Percentiles rank a stretch among this genome's conserved stretches.
phyloP scores from a whole-genome alignment of 2,329 filamentous ascomycete genomes.

The Erysiphe pulchra region DNA sequence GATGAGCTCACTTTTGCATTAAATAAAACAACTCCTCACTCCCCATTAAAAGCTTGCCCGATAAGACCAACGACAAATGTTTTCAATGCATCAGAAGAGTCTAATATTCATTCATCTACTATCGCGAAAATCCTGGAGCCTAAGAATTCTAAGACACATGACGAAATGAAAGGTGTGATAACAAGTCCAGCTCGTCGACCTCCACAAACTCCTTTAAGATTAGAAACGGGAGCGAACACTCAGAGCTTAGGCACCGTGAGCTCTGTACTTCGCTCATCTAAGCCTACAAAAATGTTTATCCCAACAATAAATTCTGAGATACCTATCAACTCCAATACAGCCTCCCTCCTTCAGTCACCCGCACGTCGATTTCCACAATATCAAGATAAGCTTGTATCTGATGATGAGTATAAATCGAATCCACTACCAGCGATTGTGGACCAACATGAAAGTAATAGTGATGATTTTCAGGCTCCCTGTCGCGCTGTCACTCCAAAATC shows the following conservation, averaged over 20 bases:
- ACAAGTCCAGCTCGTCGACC: constrained; percentile 30
- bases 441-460: not conserved
- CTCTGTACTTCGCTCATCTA: constrained; percentile 12
- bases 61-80: constrained; percentile 20
- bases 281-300: constrained; percentile 11
- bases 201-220: constrained; percentile 26
- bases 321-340: constrained; percentile 6
- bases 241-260: constrained; percentile 16
- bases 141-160: constrained; percentile 2
- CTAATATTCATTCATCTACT: constrained; percentile 13
- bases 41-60: constrained; percentile 28
- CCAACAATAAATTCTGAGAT: constrained; percentile 5
- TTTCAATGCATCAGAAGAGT: constrained; percentile 14
- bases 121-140: constrained; percentile 12
- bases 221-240: constrained; percentile 28
- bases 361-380: constrained; percentile 11
- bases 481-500: not conserved
- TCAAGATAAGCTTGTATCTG: constrained; percentile 7
- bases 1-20: constrained; percentile 31
- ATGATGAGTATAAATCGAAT: no score
- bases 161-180: constrained; percentile 9
- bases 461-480: not conserved
- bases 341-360: constrained; percentile 13
- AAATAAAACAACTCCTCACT: constrained; percentile 19
- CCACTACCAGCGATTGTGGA: no score